These are phyloP conservation scores for Cadophora malorum DNA, from an alignment of 2,329 filamentous ascomycete species.

Conservation along the genomic window DNA sequence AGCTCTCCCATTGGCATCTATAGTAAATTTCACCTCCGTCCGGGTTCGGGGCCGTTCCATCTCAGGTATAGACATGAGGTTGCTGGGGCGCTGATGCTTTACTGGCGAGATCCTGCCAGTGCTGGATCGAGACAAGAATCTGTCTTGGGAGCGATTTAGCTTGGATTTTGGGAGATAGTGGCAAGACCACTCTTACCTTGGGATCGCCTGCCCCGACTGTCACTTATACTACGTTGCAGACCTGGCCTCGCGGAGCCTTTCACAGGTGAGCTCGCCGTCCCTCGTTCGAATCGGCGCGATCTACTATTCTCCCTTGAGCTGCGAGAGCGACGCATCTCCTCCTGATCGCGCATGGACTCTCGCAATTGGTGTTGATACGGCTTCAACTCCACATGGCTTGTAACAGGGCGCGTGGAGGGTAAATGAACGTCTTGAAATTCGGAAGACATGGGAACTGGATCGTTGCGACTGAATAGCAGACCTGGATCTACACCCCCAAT, in stretches of 20 bases:
- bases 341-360: constrained; percentile 43
- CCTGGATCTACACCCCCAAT: constrained; percentile 64
- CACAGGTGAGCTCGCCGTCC: constrained; percentile 43
- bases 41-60: constrained; percentile 50
- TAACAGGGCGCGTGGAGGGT: constrained; percentile 40
- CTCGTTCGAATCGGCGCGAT: constrained; percentile 37
- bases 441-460: constrained; percentile 32
- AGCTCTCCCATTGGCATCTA: constrained; percentile 64
- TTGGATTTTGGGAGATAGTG: background rate
- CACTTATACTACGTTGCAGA: constrained; percentile 42
- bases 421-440: constrained; percentile 39
- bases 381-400: constrained; percentile 39
- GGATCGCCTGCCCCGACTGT: constrained; percentile 37
- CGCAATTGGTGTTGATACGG: constrained; percentile 45
- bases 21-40: constrained; percentile 66
- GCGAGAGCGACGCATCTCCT: constrained; percentile 42
- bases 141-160: constrained; percentile 34
- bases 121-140: constrained; percentile 30
- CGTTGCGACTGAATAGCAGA: constrained; percentile 59
- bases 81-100: constrained; percentile 55
- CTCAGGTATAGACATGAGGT: constrained; percentile 65
- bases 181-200: constrained; percentile 38
- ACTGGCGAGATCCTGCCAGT: constrained; percentile 53
- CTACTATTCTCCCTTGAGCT: constrained; percentile 37
- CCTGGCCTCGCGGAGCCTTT: constrained; percentile 40